phyloP scores from a whole-genome alignment of 2,329 filamentous ascomycete genomes.

The Stachybotrys chartarum region DNA sequence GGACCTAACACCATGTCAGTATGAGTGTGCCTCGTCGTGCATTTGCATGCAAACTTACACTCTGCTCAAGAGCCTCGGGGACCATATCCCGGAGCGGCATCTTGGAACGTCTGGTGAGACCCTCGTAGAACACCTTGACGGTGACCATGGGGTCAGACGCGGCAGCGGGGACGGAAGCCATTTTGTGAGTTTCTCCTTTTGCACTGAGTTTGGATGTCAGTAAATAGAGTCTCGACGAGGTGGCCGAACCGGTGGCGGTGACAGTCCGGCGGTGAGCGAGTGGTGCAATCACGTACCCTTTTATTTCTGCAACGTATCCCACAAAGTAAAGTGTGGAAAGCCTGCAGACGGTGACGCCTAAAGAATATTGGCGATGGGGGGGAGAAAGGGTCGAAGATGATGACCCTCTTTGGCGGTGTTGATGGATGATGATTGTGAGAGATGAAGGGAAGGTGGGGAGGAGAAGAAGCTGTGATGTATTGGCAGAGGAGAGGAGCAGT shows the following conservation, averaged over 20 bases:
- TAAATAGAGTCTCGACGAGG: background rate
- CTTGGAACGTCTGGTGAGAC: conserved; percentile 76
- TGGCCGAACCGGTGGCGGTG: background rate
- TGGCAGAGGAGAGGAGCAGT: background rate
- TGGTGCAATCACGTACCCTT: background rate
- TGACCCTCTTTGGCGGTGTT: background rate
- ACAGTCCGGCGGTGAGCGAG: background rate
- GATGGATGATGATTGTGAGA: background rate
- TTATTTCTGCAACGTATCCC: background rate
- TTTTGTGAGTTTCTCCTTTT: conserved; percentile 8
- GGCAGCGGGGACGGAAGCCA: conserved; percentile 17
- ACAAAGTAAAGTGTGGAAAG: background rate
- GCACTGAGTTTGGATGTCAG: background rate
- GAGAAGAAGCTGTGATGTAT: background rate
- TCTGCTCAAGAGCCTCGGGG: conserved; percentile 65
- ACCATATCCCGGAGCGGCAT: conserved; percentile 80
- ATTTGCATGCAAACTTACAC: conserved; percentile 53
- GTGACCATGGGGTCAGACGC: conserved; percentile 49
- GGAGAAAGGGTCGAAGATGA: background rate
- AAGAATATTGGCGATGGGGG: background rate
- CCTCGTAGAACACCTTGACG: conserved; percentile 76
- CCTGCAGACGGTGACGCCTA: background rate
- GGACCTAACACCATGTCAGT: conserved; percentile 21
- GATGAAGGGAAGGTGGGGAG: background rate
- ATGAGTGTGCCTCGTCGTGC: background rate